phyloP scores from a whole-genome alignment of 495 filamentous ascomycete genomes.

The Talaromyces adpressus region DNA sequence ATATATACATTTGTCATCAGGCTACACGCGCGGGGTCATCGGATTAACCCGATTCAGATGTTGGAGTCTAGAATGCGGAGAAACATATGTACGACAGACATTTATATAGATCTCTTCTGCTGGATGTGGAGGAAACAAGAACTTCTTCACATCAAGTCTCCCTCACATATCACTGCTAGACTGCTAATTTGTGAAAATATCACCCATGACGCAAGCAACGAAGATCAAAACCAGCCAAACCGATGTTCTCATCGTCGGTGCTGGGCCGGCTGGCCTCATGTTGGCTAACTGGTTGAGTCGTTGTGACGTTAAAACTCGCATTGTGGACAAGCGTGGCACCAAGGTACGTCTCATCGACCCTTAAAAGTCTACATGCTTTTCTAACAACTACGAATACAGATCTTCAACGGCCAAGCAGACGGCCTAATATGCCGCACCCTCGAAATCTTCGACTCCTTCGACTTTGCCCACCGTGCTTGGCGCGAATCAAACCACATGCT shows the following conservation, averaged over 20 bases:
- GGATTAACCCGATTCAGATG: neutral
- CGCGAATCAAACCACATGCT: slow-evolving; percentile 54
- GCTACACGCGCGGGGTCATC: neutral
- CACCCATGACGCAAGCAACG: neutral
- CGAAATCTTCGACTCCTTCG: slow-evolving; percentile 60
- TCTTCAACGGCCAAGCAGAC: slow-evolving; percentile 52
- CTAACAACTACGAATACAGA: neutral
- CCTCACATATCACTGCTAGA: neutral
- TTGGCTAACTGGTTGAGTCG: slow-evolving; percentile 52
- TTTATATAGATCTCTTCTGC: neutral
- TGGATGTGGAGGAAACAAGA: neutral
- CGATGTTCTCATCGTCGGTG: slow-evolving; percentile 48
- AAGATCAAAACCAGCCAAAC: neutral
- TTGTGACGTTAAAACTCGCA: slow-evolving; percentile 46
- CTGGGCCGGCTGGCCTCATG: slow-evolving; percentile 59
- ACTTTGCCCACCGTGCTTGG: slow-evolving; percentile 51
- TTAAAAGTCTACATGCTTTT: neutral
- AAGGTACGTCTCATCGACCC: slow-evolving; percentile 20
- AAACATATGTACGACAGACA: neutral
- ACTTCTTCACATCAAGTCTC: neutral
- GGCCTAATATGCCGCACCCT: slow-evolving; percentile 50
- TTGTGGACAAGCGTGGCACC: slow-evolving; percentile 52
- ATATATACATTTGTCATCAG: neutral
- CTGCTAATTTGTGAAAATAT: neutral
- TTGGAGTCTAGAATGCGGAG: neutral